Evolutionary conservation across 495 filamentous ascomycete species (phyloP), one percentile per base, ranked within the genome.

Genomic region (Penicillium daleae): DNA sequence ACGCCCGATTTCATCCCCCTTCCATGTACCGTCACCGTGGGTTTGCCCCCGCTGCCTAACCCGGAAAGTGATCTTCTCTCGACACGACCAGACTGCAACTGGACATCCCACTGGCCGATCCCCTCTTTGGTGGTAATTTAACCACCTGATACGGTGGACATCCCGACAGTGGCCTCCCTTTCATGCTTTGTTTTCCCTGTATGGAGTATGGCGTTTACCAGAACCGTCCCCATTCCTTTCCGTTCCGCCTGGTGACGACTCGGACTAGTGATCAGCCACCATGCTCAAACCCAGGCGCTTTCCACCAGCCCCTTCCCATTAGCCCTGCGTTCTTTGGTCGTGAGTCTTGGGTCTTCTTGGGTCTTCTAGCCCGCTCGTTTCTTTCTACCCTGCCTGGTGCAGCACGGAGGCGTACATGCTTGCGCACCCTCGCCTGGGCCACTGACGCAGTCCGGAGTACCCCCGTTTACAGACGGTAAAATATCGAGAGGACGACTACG

Each of bases 241-340:
- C 66, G 64, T 68, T 73, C 65, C 62, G 27, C 57, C 60, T 63
- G 66, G 68, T 68, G 63, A 66, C 63, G 56, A 57, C 56, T 37
- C 24, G 19, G 27, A 69, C 66, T 71, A 68, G 61, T 61, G 70
- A 76, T 71, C 69, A 75, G 69, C 71, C 69, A 74, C 72, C 64
- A 66, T 68, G 70, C 72, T 70, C 74, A 73, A 71, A 62, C 68
- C 69, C 64, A 31, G 52, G 68, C 69, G 66, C 68, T 70, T 71
- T 66, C 64, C 62, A 66, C 62, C 62, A 66, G 66, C 69, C 65
- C 60, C 56, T 64, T 57, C 59, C 57, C 74, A 3, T 31, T 29
- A 32, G 39, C 56, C 37, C 56, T 33, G 22, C 22, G 46, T 50
- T 29, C 26, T 50, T 50, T 7, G 46, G 46, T 26, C 24, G 27